These are phyloP conservation scores for Chlorophyllum brunneum DNA, from an alignment of 768 basidiomycete species.

Conservation along the genomic window DNA sequence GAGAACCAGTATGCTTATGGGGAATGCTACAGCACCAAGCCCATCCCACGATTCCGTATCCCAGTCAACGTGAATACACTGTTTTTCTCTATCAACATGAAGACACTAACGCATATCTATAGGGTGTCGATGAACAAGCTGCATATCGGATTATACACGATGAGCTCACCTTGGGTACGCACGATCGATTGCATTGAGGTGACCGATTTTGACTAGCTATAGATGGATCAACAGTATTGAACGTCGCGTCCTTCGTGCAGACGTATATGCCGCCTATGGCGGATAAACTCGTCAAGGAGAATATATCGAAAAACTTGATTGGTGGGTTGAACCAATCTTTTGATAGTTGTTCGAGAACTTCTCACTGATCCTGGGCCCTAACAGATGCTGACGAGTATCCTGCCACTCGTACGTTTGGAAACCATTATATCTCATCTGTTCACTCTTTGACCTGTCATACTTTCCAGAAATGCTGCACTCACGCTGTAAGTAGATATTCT, in stretches of 20 bases:
- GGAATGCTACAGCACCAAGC: conserved; percentile 60
- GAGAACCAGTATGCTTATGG: conserved; percentile 46
- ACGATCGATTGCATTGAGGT: not conserved
- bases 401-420: conserved; percentile 44
- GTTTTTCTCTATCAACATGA: not conserved
- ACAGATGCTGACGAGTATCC: conserved; percentile 61
- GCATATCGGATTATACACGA: conserved; percentile 57
- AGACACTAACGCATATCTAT: not conserved
- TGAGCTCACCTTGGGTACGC: conserved; percentile 57
- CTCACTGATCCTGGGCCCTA: not conserved
- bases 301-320: conserved; percentile 64
- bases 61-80: conserved; percentile 41
- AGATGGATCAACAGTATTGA: conserved; percentile 60
- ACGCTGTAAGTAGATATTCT: conserved; percentile 32
- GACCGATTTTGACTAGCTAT: not conserved
- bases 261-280: conserved; percentile 61
- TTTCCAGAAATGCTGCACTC: conserved; percentile 46
- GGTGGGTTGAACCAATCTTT: conserved; percentile 22
- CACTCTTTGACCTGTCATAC: not conserved
- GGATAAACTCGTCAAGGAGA: conserved; percentile 54
- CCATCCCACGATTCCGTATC: conserved; percentile 67
- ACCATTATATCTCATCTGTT: not conserved
- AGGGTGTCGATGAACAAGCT: conserved; percentile 56
- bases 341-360: not conserved
- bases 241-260: conserved; percentile 58